A percentile compares a stretch with the other conserved stretches of the same genome.
phyloP scores from a whole-genome alignment of 352 stramenopile genomes.

The Globisporangium ultimum region DNA sequence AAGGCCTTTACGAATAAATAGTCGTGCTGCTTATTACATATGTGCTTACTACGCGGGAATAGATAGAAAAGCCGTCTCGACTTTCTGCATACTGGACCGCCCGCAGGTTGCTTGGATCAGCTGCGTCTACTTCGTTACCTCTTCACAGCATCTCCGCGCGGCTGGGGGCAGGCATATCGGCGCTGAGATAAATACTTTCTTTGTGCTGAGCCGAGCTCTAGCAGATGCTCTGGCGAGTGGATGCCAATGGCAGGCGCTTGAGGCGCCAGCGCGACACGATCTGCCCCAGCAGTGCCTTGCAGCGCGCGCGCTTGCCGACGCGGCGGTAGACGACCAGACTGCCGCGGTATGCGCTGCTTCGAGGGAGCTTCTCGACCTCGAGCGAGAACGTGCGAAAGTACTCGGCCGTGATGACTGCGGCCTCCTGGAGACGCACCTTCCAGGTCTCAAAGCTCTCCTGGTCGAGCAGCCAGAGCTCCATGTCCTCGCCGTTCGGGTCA shows the following conservation, averaged over 20 bases:
- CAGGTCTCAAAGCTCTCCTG: conserved; percentile 41
- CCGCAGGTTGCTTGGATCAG: neutral
- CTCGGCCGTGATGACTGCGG: conserved; percentile 48
- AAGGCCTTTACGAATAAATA: neutral
- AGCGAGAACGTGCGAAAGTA: conserved; percentile 64
- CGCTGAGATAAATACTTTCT: conserved; percentile 4
- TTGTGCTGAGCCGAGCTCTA: neutral
- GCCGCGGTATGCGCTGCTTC: conserved; percentile 59
- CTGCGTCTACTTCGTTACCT: neutral
- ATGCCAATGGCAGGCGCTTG: conserved; percentile 18
- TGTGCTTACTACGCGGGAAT: neutral
- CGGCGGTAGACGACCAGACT: conserved; percentile 65
- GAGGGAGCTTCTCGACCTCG: conserved; percentile 50
- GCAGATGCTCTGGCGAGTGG: conserved; percentile 6
- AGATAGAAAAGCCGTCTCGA: neutral
- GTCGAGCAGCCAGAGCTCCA: conserved; percentile 76
- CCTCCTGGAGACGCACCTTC: conserved; percentile 57
- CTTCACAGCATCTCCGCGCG: neutral
- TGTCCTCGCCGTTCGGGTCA: conserved; percentile 70
- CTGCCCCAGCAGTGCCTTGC: conserved; percentile 39
- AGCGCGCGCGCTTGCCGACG: conserved; percentile 43
- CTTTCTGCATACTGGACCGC: neutral
- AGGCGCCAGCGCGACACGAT: conserved; percentile 37
- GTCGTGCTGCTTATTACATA: no score
- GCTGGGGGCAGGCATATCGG: neutral